phyloP scores from a whole-genome alignment of 2,329 filamentous ascomycete genomes.

The Hymenoscyphus linearis region DNA sequence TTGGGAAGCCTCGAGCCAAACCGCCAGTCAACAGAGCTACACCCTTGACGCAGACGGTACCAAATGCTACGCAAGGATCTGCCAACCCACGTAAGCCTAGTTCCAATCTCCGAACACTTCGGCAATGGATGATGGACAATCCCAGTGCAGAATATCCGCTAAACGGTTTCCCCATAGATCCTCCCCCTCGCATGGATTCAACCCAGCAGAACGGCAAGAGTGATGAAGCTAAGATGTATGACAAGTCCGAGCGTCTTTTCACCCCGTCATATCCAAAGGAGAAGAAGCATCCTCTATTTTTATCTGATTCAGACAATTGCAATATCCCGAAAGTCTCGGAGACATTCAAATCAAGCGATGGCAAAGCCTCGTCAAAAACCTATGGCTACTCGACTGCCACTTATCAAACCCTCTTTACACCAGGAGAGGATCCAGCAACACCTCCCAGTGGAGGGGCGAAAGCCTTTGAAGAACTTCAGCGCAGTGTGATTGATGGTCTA shows the following conservation, averaged over 20 bases:
- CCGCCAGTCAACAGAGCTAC: background rate
- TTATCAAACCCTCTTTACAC: constrained; percentile 12
- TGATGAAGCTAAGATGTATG: constrained; percentile 28
- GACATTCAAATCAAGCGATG: constrained; percentile 1
- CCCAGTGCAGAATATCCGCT: constrained; percentile 14
- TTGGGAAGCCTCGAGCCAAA: constrained; percentile 8
- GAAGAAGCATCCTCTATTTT: background rate
- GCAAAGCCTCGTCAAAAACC: background rate
- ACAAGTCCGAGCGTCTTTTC: constrained; percentile 3
- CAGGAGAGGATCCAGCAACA: constrained; percentile 9
- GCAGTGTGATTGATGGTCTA: constrained; percentile 20
- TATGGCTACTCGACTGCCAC: constrained; percentile 4
- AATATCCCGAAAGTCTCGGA: background rate
- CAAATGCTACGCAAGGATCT: constrained; percentile 7
- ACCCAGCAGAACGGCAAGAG: constrained; percentile 15
- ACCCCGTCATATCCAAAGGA: background rate
- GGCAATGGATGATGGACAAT: constrained; percentile 19
- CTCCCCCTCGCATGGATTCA: constrained; percentile 16
- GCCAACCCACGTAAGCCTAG: constrained; percentile 22
- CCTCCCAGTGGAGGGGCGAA: constrained; percentile 30
- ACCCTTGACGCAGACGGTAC: background rate
- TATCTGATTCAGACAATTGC: background rate
- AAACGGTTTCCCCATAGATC: constrained; percentile 22
- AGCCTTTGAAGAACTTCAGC: constrained; percentile 21
- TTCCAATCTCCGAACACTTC: constrained; percentile 11